Base-by-base conservation (phyloP, 768 basidiomycete genomes). In the Fomitopsis pulvina region DNA sequence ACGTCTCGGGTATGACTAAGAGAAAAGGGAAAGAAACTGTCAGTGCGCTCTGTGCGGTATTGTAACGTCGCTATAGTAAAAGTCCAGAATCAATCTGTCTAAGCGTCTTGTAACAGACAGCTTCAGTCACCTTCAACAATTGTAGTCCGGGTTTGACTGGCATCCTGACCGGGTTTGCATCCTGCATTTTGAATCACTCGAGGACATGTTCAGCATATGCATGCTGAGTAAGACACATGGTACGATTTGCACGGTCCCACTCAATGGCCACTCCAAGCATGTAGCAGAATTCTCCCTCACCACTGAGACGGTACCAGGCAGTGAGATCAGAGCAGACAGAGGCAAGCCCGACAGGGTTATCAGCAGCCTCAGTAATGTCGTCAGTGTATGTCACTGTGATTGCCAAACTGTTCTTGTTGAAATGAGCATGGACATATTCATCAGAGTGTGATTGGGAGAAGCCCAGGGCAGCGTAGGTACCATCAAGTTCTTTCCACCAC, bases 121-220 rank as follows among this genome's bases (percentile, higher is more conserved):
- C 6, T 24, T 27, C 41, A 24, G 20, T 10, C 10, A 8, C 11
- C 22, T 43, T 43, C 53, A 51, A 34, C 0, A 64, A 41, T 25
- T 16, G 10, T 8, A 44, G 1, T n/a, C 55, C 40, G 1, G 52
- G 47, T 4, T 55, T 48, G n/a, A 60, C 50, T n/a, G 62, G 62
- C 3, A 58, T 63, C 12, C 30, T 38, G 2, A 58, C 52, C 5
- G 57, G 51, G 37, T 61, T 57, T 9, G 52, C 47, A n/a, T 66
- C 55, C 4, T 41, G 25, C 41, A 69, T 45, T 0, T 56, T 50
- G 32, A 63, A 68, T 3, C 47, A 41, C 4, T 51, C 44, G 0
- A 63, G 50, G 1, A 66, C 50, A 3, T 48, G 34, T 7, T 51
- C 29, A 30, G 59, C 52, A 42, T 66, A 63, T 11, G 28, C 22